These are phyloP conservation scores for Pterocarpus santalinus DNA, from an alignment of 306 rosid species.

Conservation along the genomic window DNA sequence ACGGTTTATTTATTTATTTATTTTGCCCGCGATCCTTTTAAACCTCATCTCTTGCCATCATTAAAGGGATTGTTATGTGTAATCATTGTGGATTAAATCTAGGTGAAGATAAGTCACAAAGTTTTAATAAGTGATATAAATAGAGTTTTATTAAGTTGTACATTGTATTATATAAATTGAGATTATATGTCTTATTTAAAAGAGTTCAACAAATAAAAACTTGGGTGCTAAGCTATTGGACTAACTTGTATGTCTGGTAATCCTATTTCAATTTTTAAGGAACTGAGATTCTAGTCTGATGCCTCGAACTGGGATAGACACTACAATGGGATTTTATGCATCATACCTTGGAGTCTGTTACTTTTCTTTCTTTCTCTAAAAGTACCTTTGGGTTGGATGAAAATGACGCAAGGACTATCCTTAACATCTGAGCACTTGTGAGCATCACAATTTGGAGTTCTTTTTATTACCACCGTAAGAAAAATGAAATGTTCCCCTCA, in stretches of 20 bases:
- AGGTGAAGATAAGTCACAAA: background rate
- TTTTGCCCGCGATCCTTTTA: background rate
- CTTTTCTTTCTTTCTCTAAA: slow-evolving; percentile 5
- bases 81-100: background rate
- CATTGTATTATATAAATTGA: background rate
- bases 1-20: background rate
- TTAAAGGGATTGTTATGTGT: background rate
- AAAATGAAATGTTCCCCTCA: slow-evolving; percentile 21
- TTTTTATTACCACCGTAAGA: slow-evolving; percentile 10
- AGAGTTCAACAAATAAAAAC: background rate
- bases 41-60: background rate
- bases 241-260: background rate
- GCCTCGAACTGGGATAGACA: background rate
- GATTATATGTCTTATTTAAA: slow-evolving; percentile 1
- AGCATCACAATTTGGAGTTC: slow-evolving; percentile 18
- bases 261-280: slow-evolving; percentile 13
- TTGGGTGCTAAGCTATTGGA: slow-evolving; percentile 6
- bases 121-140: background rate
- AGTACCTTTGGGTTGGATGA: slow-evolving; percentile 24
- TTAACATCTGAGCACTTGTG: slow-evolving; percentile 14
- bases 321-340: background rate
- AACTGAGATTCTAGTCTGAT: slow-evolving; percentile 13
- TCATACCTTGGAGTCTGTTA: slow-evolving; percentile 1
- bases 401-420: slow-evolving; percentile 23
- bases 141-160: background rate